These are phyloP conservation scores for Fomitopsis palustris DNA, from an alignment of 1,284 basidiomycete genomes.

Conservation along the genomic window DNA sequence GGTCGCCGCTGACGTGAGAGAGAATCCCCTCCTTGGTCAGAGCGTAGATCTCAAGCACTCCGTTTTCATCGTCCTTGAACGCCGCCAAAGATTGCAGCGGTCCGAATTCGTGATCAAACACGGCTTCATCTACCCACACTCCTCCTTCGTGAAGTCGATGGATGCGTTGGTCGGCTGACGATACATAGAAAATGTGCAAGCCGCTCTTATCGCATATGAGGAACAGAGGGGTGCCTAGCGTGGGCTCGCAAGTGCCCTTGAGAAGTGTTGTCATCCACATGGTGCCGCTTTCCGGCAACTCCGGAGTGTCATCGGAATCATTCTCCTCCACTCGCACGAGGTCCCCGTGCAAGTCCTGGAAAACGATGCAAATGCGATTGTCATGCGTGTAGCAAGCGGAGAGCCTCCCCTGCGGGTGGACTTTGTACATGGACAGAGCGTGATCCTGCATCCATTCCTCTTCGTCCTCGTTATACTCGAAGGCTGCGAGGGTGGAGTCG, in stretches of 20 bases:
- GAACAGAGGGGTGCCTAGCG: neutral
- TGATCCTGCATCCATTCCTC: slow-evolving; percentile 7
- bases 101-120: neutral
- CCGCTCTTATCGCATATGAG: neutral
- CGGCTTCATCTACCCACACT: neutral
- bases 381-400: neutral
- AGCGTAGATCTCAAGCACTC: neutral
- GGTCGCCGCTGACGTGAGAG: neutral
- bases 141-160: slow-evolving; percentile 3
- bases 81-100: neutral
- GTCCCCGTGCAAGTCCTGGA: neutral
- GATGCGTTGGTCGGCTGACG: neutral
- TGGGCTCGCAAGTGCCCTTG: neutral
- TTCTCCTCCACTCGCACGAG: slow-evolving; percentile 4
- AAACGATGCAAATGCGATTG: neutral
- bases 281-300: neutral
- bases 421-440: neutral
- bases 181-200: slow-evolving; percentile 4
- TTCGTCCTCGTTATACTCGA: slow-evolving; percentile 6
- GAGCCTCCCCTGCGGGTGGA: slow-evolving; percentile 2
- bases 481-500: neutral
- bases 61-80: neutral
- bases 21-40: neutral
- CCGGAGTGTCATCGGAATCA: neutral
- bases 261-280: neutral